These are phyloP conservation scores for Penicillium oxalicum DNA, from an alignment of 2,329 filamentous ascomycete genomes.

Conservation along the genomic window DNA sequence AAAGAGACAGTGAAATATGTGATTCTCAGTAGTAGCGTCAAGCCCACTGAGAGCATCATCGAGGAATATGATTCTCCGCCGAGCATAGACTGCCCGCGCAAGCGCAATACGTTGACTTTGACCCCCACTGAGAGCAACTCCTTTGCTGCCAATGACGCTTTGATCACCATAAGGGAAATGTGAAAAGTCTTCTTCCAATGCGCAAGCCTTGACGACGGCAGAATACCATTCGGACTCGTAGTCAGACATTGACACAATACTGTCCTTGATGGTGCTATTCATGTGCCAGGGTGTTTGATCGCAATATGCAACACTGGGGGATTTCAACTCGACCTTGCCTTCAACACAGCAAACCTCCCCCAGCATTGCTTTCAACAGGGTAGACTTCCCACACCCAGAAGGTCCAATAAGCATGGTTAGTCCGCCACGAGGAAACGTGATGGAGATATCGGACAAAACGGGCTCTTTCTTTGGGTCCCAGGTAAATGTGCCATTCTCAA, in stretches of 20 bases:
- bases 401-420: slow-evolving; percentile 48
- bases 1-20: slow-evolving; percentile 44
- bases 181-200: slow-evolving; percentile 35
- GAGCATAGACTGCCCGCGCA: slow-evolving; percentile 49
- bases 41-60: slow-evolving; percentile 50
- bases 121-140: slow-evolving; percentile 48
- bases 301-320: slow-evolving; percentile 36
- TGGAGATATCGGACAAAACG: slow-evolving; percentile 37
- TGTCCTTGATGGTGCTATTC: slow-evolving; percentile 39
- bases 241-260: slow-evolving; percentile 33
- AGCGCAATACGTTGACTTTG: slow-evolving; percentile 50
- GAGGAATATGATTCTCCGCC: slow-evolving; percentile 44
- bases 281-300: slow-evolving; percentile 39
- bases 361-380: slow-evolving; percentile 42
- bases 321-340: slow-evolving; percentile 31
- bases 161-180: slow-evolving; percentile 39
- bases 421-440: slow-evolving; percentile 38
- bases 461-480: slow-evolving; percentile 43
- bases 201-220: slow-evolving; percentile 33
- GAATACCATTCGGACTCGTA: slow-evolving; percentile 36
- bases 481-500: slow-evolving; percentile 44
- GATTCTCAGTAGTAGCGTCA: slow-evolving; percentile 45
- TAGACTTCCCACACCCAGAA: slow-evolving; percentile 50
- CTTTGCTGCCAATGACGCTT: slow-evolving; percentile 48
- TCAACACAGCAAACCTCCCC: slow-evolving; percentile 36